These are phyloP conservation scores for Gautieria morchelliformis DNA, from an alignment of 768 basidiomycete genomes.

Conservation along the genomic window DNA sequence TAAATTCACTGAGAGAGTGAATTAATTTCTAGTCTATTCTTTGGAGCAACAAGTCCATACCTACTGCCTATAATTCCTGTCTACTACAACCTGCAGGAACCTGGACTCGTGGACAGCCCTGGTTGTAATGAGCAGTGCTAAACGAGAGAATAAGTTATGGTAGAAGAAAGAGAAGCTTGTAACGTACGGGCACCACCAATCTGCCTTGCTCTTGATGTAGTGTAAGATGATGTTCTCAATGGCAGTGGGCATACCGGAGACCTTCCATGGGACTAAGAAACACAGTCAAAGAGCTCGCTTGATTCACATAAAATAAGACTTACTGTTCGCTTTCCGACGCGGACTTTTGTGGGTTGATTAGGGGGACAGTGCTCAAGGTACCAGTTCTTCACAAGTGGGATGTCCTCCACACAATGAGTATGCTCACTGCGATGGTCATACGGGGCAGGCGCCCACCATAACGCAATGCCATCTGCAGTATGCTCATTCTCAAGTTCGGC, in stretches of 20 bases:
- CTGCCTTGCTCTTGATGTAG: constrained; percentile 98
- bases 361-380: constrained; percentile 98
- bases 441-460: constrained; percentile 99
- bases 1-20: too few species aligned
- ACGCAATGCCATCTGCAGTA: too few species aligned
- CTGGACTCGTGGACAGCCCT: too few species aligned
- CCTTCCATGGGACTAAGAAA: constrained; percentile 88
- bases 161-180: background rate
- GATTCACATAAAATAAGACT: constrained; percentile 15
- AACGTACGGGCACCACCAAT: constrained; percentile 95
- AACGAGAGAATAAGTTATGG: constrained; percentile 2
- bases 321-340: constrained; percentile 91
- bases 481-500: too few species aligned
- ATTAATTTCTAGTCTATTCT: too few species aligned
- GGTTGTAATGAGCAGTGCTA: constrained; percentile 94
- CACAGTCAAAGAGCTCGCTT: background rate
- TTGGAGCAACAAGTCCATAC: too few species aligned
- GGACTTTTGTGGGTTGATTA: too few species aligned
- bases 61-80: too few species aligned
- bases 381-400: too few species aligned
- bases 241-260: constrained; percentile 98
- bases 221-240: constrained; percentile 98
- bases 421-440: constrained; percentile 87
- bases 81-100: too few species aligned
- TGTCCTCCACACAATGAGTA: constrained; percentile 91